A percentile compares a stretch with the other conserved stretches of the same genome.
Conservation (phyloP, 2,329 filamentous ascomycete species). For the Rosellinia necatrix region DNA sequence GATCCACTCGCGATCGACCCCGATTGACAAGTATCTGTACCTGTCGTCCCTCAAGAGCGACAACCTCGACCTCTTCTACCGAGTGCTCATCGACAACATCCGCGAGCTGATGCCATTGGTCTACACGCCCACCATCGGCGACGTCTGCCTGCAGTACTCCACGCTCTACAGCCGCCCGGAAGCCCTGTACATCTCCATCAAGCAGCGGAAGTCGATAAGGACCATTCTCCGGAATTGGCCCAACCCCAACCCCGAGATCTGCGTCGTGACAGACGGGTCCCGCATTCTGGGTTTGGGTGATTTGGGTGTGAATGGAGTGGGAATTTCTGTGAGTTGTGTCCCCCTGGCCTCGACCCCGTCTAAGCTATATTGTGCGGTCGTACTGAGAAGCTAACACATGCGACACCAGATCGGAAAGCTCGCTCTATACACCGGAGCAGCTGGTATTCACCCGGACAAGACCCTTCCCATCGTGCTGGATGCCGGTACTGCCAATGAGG, state of each 20-base stretch:
- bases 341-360: neutral
- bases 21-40: conserved; percentile 84
- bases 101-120: conserved; percentile 82
- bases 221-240: conserved; percentile 94
- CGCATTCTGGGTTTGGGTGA: conserved; percentile 92
- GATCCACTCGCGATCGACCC: conserved; percentile 69
- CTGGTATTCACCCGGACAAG: conserved; percentile 89
- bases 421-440: conserved; percentile 91
- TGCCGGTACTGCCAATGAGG: conserved; percentile 68
- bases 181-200: conserved; percentile 93
- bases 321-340: conserved; percentile 75
- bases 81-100: conserved; percentile 76
- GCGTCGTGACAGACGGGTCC: conserved; percentile 94
- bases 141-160: conserved; percentile 95
- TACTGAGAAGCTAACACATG: conserved; percentile 36
- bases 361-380: conserved; percentile 2
- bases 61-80: conserved; percentile 83
- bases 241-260: conserved; percentile 86
- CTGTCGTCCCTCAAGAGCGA: conserved; percentile 74
- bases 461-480: conserved; percentile 74
- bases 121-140: conserved; percentile 89
- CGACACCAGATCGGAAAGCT: conserved; percentile 79
- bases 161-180: conserved; percentile 94
- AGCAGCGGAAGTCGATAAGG: conserved; percentile 87
- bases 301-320: conserved; percentile 95